Percentiles rank a stretch among this genome's conserved stretches.
These are phyloP conservation scores for Tausonia pullulans DNA, from an alignment of 1,284 basidiomycete genomes.

Conservation along the genomic window DNA sequence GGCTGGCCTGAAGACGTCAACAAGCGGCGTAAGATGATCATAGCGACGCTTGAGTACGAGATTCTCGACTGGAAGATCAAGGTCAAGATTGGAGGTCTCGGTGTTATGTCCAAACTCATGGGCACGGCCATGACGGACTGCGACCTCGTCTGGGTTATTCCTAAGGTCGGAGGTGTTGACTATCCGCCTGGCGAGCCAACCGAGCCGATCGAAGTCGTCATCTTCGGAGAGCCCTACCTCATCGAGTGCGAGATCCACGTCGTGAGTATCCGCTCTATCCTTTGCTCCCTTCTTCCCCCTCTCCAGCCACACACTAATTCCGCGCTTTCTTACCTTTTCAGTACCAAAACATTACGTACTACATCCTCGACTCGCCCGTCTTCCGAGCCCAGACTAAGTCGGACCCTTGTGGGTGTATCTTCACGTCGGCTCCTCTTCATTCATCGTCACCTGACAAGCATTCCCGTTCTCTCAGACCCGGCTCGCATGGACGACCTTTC, in stretches of 20 bases:
- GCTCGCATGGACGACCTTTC: slow-evolving; percentile 91
- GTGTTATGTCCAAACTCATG: slow-evolving; percentile 91
- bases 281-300: not conserved
- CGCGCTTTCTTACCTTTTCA: slow-evolving; percentile 26
- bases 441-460: not conserved
- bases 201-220: slow-evolving; percentile 86
- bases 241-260: slow-evolving; percentile 82
- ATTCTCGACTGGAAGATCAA: slow-evolving; percentile 92
- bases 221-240: slow-evolving; percentile 86
- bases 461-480: slow-evolving; percentile 43
- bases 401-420: slow-evolving; percentile 50
- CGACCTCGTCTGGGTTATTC: slow-evolving; percentile 69
- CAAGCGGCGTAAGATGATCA: slow-evolving; percentile 78
- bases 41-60: slow-evolving; percentile 85
- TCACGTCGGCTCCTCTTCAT: not conserved
- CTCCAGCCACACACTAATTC: not conserved
- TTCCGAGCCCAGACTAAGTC: slow-evolving; percentile 90
- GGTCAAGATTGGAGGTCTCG: slow-evolving; percentile 90
- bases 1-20: slow-evolving; percentile 70
- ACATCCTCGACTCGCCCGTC: slow-evolving; percentile 83
- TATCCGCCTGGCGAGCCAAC: slow-evolving; percentile 77
- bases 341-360: slow-evolving; percentile 84
- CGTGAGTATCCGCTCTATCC: not conserved
- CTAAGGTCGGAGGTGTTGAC: slow-evolving; percentile 84
- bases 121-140: slow-evolving; percentile 35